Conservation (phyloP, 129 eudicot genomes). For the Calendula officinalis region DNA sequence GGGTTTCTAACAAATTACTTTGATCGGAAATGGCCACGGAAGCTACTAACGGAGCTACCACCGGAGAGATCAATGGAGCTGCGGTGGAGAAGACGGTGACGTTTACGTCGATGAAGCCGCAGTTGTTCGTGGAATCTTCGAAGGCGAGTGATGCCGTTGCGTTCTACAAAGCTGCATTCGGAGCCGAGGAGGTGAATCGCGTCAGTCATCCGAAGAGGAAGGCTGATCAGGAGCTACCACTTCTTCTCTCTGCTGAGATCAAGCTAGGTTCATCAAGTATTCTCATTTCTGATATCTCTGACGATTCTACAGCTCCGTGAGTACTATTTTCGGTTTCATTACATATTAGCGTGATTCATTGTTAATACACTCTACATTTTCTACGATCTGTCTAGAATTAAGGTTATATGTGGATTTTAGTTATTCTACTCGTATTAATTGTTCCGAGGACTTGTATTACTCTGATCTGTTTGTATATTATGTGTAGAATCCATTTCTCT, state of each 20-base stretch:
- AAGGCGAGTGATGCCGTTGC: slow-evolving; percentile 70
- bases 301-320: slow-evolving; percentile 46
- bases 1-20: slow-evolving; percentile 25
- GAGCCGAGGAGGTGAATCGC: slow-evolving; percentile 78
- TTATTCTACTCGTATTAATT: not conserved
- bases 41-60: slow-evolving; percentile 39
- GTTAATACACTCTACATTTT: not conserved
- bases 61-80: slow-evolving; percentile 21
- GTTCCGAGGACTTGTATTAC: not conserved
- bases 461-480: slow-evolving; percentile 4
- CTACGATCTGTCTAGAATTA: slow-evolving; percentile 6
- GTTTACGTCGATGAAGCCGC: slow-evolving; percentile 62
- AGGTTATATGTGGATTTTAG: not conserved
- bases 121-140: slow-evolving; percentile 57
- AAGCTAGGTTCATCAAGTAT: slow-evolving; percentile 54
- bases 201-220: slow-evolving; percentile 65
- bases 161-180: slow-evolving; percentile 84
- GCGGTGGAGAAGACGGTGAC: slow-evolving; percentile 43
- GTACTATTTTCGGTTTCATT: slow-evolving; percentile 11
- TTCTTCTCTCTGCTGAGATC: slow-evolving; percentile 64
- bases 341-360: not conserved
- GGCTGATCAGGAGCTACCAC: slow-evolving; percentile 88
- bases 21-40: slow-evolving; percentile 33
- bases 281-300: slow-evolving; percentile 59
- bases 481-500: not conserved